Base-by-base conservation (phyloP, 371 early-diverging fungal species). In the Lichtheimia corymbifera region DNA sequence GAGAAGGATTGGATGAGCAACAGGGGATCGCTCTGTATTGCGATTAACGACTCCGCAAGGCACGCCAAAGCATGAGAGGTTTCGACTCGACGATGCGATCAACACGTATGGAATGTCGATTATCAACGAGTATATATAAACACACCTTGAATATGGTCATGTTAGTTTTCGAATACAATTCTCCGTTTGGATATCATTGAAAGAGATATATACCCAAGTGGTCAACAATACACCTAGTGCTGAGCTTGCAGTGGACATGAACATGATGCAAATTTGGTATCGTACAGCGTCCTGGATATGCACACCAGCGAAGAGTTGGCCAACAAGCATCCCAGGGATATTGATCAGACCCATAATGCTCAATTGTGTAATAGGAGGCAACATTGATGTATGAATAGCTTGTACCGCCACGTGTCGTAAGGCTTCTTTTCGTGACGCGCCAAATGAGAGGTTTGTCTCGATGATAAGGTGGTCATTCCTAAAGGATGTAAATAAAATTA, bases 321-420 rank as follows among this genome's bases (percentile, higher is more conserved):
- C 95, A 0, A 90, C 91, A 93, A 94, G 93, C 85, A 91, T 87
- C 18, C 92, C 94, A 0, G 95, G 95, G 53, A 94, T 94, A 24
- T 92, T 90, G 30, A 94, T 90, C 63, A 94, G 72, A 2, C 95
- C 95, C 66, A 91, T 90, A 43, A 92, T 86, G 61, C 89, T 82
- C 85, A 93, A 86, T 17, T 85, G 82, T 63, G 93, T 93, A 49
- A 95, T 83, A 0, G 88, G 83, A 0, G 95, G 95, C 44, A 93
- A 57, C 67, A 94, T 72, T 15, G 93, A 92, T 5, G 83, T 66
- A 17, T 88, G 75, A 57, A 93, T 83, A 4, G 92, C 83, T 27
- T 91, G 89, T 2, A 85, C 69, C 2, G 88, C 89, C 24, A 93
- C 72, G 0, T 93, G 93, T 24, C 82, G 77, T 27, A 85, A 80